Conservation (phyloP, 208 protist genomes). For the Herpetomonas tarakana region DNA sequence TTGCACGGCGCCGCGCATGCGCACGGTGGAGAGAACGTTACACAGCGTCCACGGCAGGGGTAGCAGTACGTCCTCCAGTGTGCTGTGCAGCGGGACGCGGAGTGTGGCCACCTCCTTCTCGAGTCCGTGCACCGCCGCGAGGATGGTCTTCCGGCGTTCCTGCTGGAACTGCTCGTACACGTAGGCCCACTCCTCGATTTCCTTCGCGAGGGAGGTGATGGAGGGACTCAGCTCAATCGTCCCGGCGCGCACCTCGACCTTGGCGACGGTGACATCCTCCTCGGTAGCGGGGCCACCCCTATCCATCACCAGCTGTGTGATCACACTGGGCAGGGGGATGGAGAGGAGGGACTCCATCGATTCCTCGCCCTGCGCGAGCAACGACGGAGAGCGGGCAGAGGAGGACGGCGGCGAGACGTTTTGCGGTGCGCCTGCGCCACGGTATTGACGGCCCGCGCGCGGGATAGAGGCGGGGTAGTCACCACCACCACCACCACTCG, state of each 20-base stretch:
- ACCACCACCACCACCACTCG: background rate
- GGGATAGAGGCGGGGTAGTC: background rate
- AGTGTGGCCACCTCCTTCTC: conserved; percentile 29
- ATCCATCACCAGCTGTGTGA: conserved; percentile 23
- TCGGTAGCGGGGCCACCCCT: conserved; percentile 10
- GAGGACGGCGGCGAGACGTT: no score
- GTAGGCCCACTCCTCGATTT: conserved; percentile 55
- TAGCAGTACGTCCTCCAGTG: conserved; percentile 62
- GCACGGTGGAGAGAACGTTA: conserved; percentile 19
- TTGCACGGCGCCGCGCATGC: conserved; percentile 24
- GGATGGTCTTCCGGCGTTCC: conserved; percentile 22
- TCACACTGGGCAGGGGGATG: conserved; percentile 55
- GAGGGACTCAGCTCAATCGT: conserved; percentile 73
- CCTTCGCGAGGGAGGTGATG: conserved; percentile 56
- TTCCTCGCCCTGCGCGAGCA: conserved; percentile 2
- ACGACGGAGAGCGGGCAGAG: background rate
- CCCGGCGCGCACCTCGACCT: conserved; percentile 56
- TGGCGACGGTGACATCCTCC: conserved; percentile 39
- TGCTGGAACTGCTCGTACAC: conserved; percentile 20
- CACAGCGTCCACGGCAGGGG: conserved; percentile 63
- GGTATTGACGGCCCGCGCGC: background rate
- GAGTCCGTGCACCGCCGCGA: conserved; percentile 31
- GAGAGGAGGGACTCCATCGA: conserved; percentile 42
- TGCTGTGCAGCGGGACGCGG: conserved; percentile 30
- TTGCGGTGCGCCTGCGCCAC: no score